phyloP scores from a whole-genome alignment of 805 yeast genomes.

The Ogataea minuta region DNA sequence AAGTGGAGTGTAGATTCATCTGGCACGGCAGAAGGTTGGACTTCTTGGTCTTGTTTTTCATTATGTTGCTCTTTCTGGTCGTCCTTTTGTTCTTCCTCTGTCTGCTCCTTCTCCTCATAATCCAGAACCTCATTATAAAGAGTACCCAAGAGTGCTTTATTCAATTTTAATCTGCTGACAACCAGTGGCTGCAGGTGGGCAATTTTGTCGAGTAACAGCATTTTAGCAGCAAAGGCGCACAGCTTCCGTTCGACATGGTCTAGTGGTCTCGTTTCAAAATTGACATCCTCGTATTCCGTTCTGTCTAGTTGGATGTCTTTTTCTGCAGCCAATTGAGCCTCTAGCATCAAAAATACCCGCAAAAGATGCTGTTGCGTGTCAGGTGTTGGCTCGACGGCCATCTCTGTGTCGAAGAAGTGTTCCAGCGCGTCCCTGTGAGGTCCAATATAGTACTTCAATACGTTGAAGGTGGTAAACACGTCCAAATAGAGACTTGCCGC shows the following conservation, averaged over 20 bases:
- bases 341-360: slow-evolving; percentile 48
- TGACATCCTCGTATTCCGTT: slow-evolving; percentile 47
- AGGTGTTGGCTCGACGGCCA: slow-evolving; percentile 30
- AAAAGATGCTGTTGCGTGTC: slow-evolving; percentile 35
- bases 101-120: slow-evolving; percentile 6
- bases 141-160: slow-evolving; percentile 24
- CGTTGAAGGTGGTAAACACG: slow-evolving; percentile 26
- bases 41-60: background rate
- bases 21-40: background rate
- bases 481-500: slow-evolving; percentile 16
- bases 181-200: slow-evolving; percentile 15
- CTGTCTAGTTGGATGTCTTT: slow-evolving; percentile 45
- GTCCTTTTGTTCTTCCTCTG: slow-evolving; percentile 3
- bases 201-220: slow-evolving; percentile 21
- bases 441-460: slow-evolving; percentile 26
- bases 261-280: slow-evolving; percentile 18
- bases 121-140: slow-evolving; percentile 19
- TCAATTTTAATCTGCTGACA: slow-evolving; percentile 24
- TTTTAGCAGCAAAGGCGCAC: slow-evolving; percentile 25
- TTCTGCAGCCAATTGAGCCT: slow-evolving; percentile 41
- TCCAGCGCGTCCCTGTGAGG: slow-evolving; percentile 34
- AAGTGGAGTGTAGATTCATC: slow-evolving; percentile 1
- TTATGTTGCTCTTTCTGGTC: background rate
- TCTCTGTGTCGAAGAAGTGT: slow-evolving; percentile 32
- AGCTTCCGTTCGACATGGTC: slow-evolving; percentile 22